Evolutionary conservation across 2,329 filamentous ascomycete genomes (phyloP), one percentile per base, ranked within the genome.

Genomic region (Colletotrichum agaves): DNA sequence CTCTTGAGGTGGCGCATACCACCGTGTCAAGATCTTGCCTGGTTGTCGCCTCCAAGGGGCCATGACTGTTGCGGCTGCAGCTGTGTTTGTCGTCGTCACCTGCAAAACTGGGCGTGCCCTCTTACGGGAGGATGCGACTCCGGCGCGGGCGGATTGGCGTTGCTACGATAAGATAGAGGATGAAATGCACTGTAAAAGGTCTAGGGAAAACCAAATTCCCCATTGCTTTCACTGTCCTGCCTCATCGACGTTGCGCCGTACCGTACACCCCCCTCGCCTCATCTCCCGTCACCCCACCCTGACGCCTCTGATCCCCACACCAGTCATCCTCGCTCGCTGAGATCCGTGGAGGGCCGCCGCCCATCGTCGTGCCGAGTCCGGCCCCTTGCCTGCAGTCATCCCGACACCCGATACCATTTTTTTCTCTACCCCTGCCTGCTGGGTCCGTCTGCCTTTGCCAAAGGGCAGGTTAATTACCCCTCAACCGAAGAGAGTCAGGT

Each of bases 161-260:
- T 17, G n/a, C n/a, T n/a, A n/a, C n/a, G n/a, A n/a, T n/a, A 11
- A 17, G 31, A 46, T 23, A 21, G 55, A 23, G 39, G 27, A 23
- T 23, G 23, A 31, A 35, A 21, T n/a, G 31, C 33, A 53, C 31
- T n/a, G 49, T 13, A 53, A 53, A 33, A 53, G 35, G 49, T n/a
- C 15, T 17, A 43, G 37, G 17, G 55, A 23, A 35, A 58, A 50
- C 31, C 60, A 43, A 50, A 61, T 50, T 61, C 46, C 57, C 44
- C 59, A 35, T 61, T 33, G 39, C 17, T 31, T 15, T 49, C 31
- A 31, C 56, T 64, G 44, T 37, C 50, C 53, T 60, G 60, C 64
- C 61, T 64, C 64, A 55, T 64, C 47, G 65, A 60, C 46, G 39
- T 59, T 53, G 12, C 31, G 60, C 37, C n/a, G n/a, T n/a, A n/a